Evolutionary conservation across 2,329 filamentous ascomycete species (phyloP).

Genomic region (Lasiodiplodia citricola): DNA sequence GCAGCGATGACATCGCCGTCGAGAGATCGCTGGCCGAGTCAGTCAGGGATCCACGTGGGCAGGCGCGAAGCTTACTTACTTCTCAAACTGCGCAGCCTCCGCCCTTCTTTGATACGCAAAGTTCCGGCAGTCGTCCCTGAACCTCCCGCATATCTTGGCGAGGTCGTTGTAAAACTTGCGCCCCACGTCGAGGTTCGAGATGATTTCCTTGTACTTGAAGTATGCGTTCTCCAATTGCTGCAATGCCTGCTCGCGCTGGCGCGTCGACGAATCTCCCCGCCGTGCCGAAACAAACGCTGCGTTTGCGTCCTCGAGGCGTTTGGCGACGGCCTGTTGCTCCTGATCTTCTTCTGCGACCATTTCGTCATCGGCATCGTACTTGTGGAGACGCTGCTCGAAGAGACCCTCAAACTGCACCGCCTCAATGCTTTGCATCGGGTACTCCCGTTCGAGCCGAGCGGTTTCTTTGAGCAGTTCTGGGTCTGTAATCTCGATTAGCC

Average conservation of each 20-base stretch:
- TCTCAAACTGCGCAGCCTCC: constrained; percentile 80
- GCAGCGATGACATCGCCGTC: constrained; percentile 64
- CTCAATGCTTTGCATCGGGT: constrained; percentile 82
- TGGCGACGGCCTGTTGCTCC: constrained; percentile 76
- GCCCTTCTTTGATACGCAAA: constrained; percentile 82
- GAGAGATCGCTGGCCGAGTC: constrained; percentile 56
- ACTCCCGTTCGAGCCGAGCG: constrained; percentile 81
- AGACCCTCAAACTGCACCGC: constrained; percentile 91
- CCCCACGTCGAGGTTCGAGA: constrained; percentile 87
- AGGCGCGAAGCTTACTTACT: constrained; percentile 34
- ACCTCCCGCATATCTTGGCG: constrained; percentile 82
- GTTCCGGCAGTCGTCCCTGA: constrained; percentile 77
- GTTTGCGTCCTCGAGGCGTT: constrained; percentile 76
- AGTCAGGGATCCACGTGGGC: background rate
- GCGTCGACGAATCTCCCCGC: constrained; percentile 67
- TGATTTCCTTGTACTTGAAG: constrained; percentile 94
- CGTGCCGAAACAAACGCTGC: constrained; percentile 76
- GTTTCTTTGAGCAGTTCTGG: constrained; percentile 82
- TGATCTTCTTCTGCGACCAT: constrained; percentile 71
- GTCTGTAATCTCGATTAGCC: constrained; percentile 48
- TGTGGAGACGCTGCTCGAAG: constrained; percentile 80
- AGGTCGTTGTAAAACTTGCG: constrained; percentile 98
- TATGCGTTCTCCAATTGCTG: constrained; percentile 91
- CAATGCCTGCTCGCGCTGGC: constrained; percentile 82
- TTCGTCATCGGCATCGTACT: constrained; percentile 80